Conservation (phyloP, 257 asterid species). For the Solanum chaucha region DNA sequence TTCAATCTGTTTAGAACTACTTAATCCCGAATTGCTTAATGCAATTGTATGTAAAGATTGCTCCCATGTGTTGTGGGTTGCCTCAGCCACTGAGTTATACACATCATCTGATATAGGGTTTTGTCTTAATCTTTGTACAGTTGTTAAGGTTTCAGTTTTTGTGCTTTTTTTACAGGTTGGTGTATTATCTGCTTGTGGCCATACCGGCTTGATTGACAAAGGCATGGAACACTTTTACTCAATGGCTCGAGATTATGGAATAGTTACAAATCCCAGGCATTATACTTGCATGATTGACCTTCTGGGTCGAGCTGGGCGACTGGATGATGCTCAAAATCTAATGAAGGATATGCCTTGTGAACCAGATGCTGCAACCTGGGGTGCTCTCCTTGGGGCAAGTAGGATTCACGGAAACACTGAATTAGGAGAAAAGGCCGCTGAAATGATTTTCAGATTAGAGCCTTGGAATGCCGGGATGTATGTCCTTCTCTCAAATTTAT, state of each 20-base stretch:
- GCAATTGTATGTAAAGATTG: not conserved
- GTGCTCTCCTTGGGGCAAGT: slow-evolving; percentile 98
- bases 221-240: slow-evolving; percentile 59
- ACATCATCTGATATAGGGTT: not conserved
- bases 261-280: slow-evolving; percentile 66
- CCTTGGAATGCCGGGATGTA: slow-evolving; percentile 96
- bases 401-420: slow-evolving; percentile 72
- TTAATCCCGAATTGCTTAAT: not conserved
- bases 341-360: slow-evolving; percentile 68
- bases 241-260: slow-evolving; percentile 61
- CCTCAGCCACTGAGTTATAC: not conserved
- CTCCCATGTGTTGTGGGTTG: not conserved
- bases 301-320: slow-evolving; percentile 82
- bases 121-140: not conserved
- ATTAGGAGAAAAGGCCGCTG: slow-evolving; percentile 92
- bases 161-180: slow-evolving; percentile 43
- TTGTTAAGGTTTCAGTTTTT: not conserved
- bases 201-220: slow-evolving; percentile 65
- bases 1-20: not conserved
- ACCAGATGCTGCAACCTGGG: slow-evolving; percentile 98
- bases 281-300: slow-evolving; percentile 91
- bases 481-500: slow-evolving; percentile 78
- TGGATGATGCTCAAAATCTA: slow-evolving; percentile 70
- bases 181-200: slow-evolving; percentile 74
- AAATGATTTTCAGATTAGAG: slow-evolving; percentile 64